Conservation (phyloP, 2,329 filamentous ascomycete species). For the Fusarium tjaetaba region DNA sequence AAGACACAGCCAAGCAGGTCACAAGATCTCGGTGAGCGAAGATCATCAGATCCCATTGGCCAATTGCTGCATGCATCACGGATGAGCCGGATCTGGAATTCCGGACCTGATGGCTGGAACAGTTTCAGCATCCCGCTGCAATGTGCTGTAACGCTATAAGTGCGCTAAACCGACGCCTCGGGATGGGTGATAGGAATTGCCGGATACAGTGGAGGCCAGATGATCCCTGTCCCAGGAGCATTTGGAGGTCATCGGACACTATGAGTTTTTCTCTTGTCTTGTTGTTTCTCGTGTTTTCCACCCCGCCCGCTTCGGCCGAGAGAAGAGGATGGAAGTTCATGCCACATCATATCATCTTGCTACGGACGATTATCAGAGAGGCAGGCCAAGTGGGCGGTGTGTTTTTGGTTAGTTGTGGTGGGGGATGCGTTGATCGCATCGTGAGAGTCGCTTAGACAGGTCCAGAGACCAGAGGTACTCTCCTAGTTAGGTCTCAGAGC, state of each 20-base stretch:
- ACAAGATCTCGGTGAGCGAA: constrained; percentile 33
- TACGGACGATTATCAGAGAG: background rate
- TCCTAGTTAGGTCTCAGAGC: background rate
- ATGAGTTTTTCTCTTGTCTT: constrained; percentile 12
- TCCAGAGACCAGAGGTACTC: background rate
- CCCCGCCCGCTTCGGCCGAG: constrained; percentile 34
- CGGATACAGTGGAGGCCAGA: constrained; percentile 6
- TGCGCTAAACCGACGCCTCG: constrained; percentile 36
- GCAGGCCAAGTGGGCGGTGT: constrained; percentile 21
- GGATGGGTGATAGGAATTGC: constrained; percentile 2
- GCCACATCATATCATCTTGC: constrained; percentile 40
- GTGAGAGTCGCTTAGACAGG: background rate
- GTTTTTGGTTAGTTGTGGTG: background rate
- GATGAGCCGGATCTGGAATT: constrained; percentile 43
- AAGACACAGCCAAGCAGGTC: constrained; percentile 11
- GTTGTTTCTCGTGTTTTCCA: constrained; percentile 12
- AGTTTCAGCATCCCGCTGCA: constrained; percentile 21
- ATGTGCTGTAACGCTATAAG: constrained; percentile 11
- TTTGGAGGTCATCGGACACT: constrained; percentile 42
- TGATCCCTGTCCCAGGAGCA: constrained; percentile 22
- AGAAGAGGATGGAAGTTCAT: constrained; percentile 14
- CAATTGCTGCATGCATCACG: constrained; percentile 34
- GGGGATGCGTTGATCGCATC: constrained; percentile 19
- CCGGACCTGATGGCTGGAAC: constrained; percentile 43
- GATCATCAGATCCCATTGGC: constrained; percentile 28